phyloP scores from a whole-genome alignment of 176 grass and related monocot species.

The Stipa capillata region DNA sequence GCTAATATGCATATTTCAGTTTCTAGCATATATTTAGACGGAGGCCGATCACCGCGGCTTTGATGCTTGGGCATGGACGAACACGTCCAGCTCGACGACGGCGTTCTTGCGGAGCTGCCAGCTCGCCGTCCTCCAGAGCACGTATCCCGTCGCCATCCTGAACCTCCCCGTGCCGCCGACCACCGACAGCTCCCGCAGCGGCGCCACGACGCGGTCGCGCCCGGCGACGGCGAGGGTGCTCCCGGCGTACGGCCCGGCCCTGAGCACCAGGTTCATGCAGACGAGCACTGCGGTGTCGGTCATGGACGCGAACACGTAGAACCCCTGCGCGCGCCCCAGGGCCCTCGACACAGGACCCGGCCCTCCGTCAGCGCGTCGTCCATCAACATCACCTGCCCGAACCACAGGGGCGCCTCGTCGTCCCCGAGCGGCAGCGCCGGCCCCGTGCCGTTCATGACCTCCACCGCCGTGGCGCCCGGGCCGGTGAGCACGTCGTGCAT shows the following conservation, averaged over 20 bases:
- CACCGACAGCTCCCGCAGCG: not conserved
- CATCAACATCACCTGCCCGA: not conserved
- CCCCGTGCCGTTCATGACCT: not conserved
- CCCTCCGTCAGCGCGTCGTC: constrained; percentile 2
- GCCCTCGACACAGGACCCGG: not conserved
- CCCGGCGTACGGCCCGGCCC: not conserved
- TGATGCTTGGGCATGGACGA: not conserved
- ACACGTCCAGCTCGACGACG: not conserved
- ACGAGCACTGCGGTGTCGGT: not conserved
- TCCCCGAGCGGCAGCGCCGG: not conserved
- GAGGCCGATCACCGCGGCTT: too few species aligned
- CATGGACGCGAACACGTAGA: not conserved
- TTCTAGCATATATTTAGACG: too few species aligned
- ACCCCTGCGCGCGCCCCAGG: not conserved
- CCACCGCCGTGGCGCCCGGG: not conserved
- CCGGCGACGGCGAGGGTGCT: not conserved
- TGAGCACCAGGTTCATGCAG: not conserved
- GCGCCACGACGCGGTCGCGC: not conserved
- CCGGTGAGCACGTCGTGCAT: constrained; percentile 10
- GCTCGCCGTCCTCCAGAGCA: constrained; percentile 14
- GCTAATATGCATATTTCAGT: too few species aligned
- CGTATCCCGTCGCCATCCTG: constrained; percentile 10
- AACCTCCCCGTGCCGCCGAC: constrained; percentile 17
- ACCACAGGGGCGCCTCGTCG: not conserved
- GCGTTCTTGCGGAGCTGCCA: not conserved